Evolutionary conservation across 441 rosid species (phyloP).

Genomic region (Corymbia calophylla): DNA sequence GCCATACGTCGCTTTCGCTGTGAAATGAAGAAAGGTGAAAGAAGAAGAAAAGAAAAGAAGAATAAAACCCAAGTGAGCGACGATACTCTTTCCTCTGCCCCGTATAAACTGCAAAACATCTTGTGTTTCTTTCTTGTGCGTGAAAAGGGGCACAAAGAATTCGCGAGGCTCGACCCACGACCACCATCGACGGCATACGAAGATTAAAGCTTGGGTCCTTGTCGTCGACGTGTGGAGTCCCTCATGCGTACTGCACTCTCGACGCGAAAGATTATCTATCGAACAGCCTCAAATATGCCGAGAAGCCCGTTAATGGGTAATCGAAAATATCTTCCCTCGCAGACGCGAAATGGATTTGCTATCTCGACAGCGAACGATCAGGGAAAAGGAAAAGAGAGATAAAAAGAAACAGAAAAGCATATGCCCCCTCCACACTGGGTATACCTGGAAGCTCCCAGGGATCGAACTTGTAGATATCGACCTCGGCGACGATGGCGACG

Average conservation of each 20-base stretch:
- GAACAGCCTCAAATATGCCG: neutral
- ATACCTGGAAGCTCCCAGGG: slow-evolving; percentile 95
- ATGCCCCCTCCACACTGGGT: neutral
- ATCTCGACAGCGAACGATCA: neutral
- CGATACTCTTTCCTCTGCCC: neutral
- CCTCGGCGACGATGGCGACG: slow-evolving; percentile 76
- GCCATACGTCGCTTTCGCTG: slow-evolving; percentile 86
- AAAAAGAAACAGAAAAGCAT: neutral
- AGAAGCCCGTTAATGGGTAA: neutral
- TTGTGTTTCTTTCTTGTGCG: neutral
- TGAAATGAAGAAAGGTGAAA: neutral
- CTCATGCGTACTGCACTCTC: neutral
- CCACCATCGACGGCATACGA: neutral
- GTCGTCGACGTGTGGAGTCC: neutral
- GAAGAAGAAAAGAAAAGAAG: neutral
- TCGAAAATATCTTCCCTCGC: neutral
- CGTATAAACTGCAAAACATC: neutral
- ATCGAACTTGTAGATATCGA: slow-evolving; percentile 92
- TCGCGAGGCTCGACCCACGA: neutral
- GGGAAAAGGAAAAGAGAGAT: neutral
- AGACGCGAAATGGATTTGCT: neutral
- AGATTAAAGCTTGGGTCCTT: too few relatives aligned
- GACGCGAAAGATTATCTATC: neutral
- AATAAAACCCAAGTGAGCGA: neutral
- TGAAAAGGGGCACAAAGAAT: neutral